phyloP scores from a whole-genome alignment of 441 rosid species.

The Isatis lusitanica region DNA sequence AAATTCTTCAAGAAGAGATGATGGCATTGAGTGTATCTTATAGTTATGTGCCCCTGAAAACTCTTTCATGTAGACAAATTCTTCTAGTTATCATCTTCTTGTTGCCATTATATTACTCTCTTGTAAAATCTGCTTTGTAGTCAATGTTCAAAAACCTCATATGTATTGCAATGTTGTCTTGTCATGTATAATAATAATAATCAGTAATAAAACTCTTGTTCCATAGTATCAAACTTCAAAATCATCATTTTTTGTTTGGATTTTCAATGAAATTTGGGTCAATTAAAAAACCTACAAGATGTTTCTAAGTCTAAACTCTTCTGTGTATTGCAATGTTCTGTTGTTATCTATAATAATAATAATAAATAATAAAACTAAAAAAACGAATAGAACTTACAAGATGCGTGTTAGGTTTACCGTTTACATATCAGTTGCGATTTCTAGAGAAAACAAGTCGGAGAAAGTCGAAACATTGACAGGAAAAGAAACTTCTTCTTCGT shows the following conservation, averaged over 20 bases:
- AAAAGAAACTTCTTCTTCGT: constrained; percentile 1
- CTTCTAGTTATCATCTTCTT: not conserved
- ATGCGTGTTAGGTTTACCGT: not conserved
- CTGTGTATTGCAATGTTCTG: too few relatives aligned
- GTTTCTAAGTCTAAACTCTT: not conserved
- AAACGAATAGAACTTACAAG: not conserved
- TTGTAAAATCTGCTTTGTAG: constrained; percentile 18
- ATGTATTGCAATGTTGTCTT: constrained; percentile 20
- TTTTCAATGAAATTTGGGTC: too few relatives aligned
- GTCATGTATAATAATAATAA: constrained; percentile 10
- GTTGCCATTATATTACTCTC: constrained; percentile 4
- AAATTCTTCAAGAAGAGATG: constrained; percentile 62
- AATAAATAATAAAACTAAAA: too few relatives aligned
- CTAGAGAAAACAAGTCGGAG: constrained; percentile 25
- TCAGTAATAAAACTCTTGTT: not conserved
- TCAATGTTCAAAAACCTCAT: not conserved
- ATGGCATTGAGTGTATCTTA: constrained; percentile 13
- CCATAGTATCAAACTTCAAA: too few relatives aligned
- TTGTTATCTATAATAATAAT: too few relatives aligned
- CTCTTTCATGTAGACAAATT: not conserved
- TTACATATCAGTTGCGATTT: not conserved
- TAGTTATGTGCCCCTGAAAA: constrained; percentile 14
- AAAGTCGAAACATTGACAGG: constrained; percentile 35
- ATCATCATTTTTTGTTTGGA: too few relatives aligned
- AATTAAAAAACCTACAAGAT: not conserved